phyloP scores from a whole-genome alignment of 2,329 filamentous ascomycete genomes.

The Arthrocladium fulminans region DNA sequence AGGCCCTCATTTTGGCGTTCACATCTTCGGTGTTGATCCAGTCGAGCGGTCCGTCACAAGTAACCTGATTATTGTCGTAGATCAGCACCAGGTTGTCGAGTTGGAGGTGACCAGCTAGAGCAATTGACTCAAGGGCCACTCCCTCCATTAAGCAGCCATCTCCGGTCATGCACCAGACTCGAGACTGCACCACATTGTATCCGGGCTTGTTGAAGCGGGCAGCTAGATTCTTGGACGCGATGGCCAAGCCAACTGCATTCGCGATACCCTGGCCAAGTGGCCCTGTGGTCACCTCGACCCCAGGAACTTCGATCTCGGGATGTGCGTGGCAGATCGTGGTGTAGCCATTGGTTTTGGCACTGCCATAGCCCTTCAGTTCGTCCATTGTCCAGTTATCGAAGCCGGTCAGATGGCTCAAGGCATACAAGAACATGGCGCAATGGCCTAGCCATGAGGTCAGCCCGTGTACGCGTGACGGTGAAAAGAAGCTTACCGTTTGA shows the following conservation, averaged over 20 bases:
- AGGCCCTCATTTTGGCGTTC: slow-evolving; percentile 50
- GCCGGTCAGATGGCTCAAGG: slow-evolving; percentile 45
- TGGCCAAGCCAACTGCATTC: slow-evolving; percentile 51
- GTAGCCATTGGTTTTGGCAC: slow-evolving; percentile 31
- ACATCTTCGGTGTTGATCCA: slow-evolving; percentile 48
- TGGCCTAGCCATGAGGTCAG: slow-evolving; percentile 26
- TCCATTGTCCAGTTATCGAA: slow-evolving; percentile 49
- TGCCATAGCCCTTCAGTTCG: slow-evolving; percentile 46
- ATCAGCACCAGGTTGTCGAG: slow-evolving; percentile 50
- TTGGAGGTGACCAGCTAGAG: slow-evolving; percentile 47
- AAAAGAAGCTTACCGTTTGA: slow-evolving; percentile 42
- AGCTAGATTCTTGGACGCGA: slow-evolving; percentile 46
- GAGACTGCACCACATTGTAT: slow-evolving; percentile 40
- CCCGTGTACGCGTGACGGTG: background rate
- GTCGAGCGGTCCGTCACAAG: slow-evolving; percentile 50
- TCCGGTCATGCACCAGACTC: slow-evolving; percentile 49
- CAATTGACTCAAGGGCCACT: slow-evolving; percentile 49
- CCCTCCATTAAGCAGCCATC: slow-evolving; percentile 54
- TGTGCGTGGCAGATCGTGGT: slow-evolving; percentile 43
- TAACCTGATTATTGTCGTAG: slow-evolving; percentile 55
- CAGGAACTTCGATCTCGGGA: slow-evolving; percentile 43
- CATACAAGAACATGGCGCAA: slow-evolving; percentile 47
- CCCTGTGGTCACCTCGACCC: slow-evolving; percentile 50
- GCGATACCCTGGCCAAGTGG: slow-evolving; percentile 50
- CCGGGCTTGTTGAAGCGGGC: slow-evolving; percentile 44